phyloP scores from a whole-genome alignment of 805 yeast species.

The Limtongozyma cylindracea region DNA sequence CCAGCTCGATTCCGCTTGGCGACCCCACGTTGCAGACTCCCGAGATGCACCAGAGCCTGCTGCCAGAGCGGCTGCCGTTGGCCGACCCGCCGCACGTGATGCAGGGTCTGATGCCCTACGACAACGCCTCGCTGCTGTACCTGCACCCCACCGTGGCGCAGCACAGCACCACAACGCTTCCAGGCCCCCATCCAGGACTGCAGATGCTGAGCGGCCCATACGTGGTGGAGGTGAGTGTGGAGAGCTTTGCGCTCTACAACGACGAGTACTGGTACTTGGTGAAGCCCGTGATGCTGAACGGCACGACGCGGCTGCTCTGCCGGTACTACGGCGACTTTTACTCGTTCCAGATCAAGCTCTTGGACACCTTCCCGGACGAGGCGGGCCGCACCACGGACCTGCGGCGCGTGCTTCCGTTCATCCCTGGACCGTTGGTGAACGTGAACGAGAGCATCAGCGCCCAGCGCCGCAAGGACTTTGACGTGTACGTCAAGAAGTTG shows the following conservation, averaged over 20 bases:
- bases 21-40: slow-evolving; percentile 10
- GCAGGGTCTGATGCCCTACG: slow-evolving; percentile 2
- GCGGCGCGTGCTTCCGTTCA: slow-evolving; percentile 67
- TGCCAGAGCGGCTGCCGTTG: too few species aligned
- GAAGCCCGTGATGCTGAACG: slow-evolving; percentile 38
- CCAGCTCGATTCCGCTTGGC: slow-evolving; percentile 59
- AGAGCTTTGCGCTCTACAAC: slow-evolving; percentile 52
- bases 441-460: slow-evolving; percentile 53
- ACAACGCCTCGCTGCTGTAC: slow-evolving; percentile 9
- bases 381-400: slow-evolving; percentile 69
- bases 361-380: slow-evolving; percentile 73
- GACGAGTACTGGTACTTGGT: slow-evolving; percentile 81
- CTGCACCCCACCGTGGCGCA: slow-evolving; percentile 8
- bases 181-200: too few species aligned
- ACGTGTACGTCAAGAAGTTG: slow-evolving; percentile 25
- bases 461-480: slow-evolving; percentile 26
- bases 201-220: too few species aligned
- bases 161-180: too few species aligned
- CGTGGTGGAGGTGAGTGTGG: slow-evolving; percentile 51
- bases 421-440: slow-evolving; percentile 87
- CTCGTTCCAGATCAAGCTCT: slow-evolving; percentile 65
- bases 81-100: slow-evolving; percentile 12
- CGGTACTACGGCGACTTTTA: slow-evolving; percentile 91
- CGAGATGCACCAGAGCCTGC: too few species aligned
- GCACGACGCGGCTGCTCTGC: slow-evolving; percentile 46